Evolutionary conservation across 306 rosid genomes (phyloP), one percentile per base, ranked within the genome.

Genomic region (Malus asiatica): DNA sequence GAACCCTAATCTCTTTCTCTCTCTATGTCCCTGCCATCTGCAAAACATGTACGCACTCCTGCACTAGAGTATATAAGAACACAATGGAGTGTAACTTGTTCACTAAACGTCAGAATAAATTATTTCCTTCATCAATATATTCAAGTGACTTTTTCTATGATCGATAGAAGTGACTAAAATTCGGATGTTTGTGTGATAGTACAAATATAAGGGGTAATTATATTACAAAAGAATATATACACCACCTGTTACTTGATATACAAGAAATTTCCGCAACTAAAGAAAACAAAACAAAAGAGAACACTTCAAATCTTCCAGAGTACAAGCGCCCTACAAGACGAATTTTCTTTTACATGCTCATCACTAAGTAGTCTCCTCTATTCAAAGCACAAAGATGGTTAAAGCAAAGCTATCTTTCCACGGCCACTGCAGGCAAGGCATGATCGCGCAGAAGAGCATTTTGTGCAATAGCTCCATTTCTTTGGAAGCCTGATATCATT

Each of bases 401-500:
- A 70, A 19, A 65, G 40, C 58, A 77, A 78, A 86, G 79, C 84
- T 89, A 90, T 76, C 82, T 91, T 88, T 48, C 98, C 98, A 80
- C 81, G 83, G 76, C 98, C 98, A 76, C 85, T 89, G 68, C 98
- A 95, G 65, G 88, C 68, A 66, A 46, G 78, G 81, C 97, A 95
- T 45, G 90, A 88, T 77, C 97, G 84, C n/a, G 85, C 74, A 60
- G 99, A 92, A 62, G 95, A 81, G 83, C 98, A 94, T 66, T 90
- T 94, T 72, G 96, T 88, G 35, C 97, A 95, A 79, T 95, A 92
- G 91, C 99, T 95, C 97, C 97, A 95, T 77, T 94, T 95, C 88
- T 89, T 92, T 62, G 97, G 97, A 86, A 95, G 97, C 86, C 98
- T 92, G 87, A 45, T n/a, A 52, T 33, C 30, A 48, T 66, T 63